phyloP scores from a whole-genome alignment of 2,329 filamentous ascomycete species.

The Penicillium sp. region DNA sequence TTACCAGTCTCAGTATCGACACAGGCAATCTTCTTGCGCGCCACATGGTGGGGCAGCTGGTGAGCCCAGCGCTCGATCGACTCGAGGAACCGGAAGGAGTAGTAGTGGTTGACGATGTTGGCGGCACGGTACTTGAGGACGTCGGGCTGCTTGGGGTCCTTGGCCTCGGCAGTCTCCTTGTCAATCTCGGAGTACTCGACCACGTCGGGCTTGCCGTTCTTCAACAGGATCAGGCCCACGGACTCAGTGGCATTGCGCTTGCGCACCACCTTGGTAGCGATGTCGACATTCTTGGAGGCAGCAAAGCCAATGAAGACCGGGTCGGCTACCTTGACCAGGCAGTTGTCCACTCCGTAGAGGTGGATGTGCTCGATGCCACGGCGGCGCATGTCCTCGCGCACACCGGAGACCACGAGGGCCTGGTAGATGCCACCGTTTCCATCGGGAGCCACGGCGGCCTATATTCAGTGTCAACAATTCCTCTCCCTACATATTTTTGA shows the following conservation, averaged over 20 bases:
- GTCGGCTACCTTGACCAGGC: slow-evolving; percentile 97
- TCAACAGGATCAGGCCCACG: slow-evolving; percentile 88
- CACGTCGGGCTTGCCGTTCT: slow-evolving; percentile 94
- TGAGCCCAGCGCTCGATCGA: slow-evolving; percentile 82
- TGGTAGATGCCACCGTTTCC: slow-evolving; percentile 97
- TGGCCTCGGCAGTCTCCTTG: slow-evolving; percentile 79
- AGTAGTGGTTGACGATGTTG: slow-evolving; percentile 99
- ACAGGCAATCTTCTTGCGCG: slow-evolving; percentile 95
- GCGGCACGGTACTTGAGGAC: slow-evolving; percentile 94
- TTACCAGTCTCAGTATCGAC: slow-evolving; percentile 74
- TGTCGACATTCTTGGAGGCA: slow-evolving; percentile 82
- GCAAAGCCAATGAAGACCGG: slow-evolving; percentile 94
- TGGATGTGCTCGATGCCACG: slow-evolving; percentile 93
- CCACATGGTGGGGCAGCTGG: slow-evolving; percentile 90
- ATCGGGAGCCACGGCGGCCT: slow-evolving; percentile 89
- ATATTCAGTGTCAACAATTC: slow-evolving; percentile 5
- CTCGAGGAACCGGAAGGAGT: slow-evolving; percentile 89
- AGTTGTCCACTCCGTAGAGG: slow-evolving; percentile 98
- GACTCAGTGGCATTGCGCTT: slow-evolving; percentile 96
- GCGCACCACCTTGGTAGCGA: slow-evolving; percentile 98
- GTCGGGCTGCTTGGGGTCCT: slow-evolving; percentile 74
- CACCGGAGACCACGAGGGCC: slow-evolving; percentile 75
- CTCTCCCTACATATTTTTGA: neutral
- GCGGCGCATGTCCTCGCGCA: slow-evolving; percentile 82
- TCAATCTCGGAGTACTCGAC: slow-evolving; percentile 99